Conservation (phyloP, 1,284 basidiomycete genomes). For the Melampsora larici-populina region DNA sequence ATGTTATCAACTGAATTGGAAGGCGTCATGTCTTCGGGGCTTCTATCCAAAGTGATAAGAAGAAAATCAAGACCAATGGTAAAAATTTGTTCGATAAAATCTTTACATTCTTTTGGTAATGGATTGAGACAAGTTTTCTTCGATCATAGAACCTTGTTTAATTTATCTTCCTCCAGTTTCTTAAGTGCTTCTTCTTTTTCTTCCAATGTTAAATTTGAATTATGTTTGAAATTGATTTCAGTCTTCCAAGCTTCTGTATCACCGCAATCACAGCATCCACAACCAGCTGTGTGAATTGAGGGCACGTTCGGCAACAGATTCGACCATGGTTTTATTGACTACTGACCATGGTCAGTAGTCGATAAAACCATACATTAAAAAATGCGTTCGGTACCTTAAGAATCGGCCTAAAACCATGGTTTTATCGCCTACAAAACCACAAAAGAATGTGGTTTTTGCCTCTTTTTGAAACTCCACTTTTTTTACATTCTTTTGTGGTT, state of each 20-base stretch:
- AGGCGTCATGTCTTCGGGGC: conserved; percentile 41
- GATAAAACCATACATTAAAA: too few relatives aligned
- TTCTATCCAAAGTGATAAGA: conserved; percentile 62
- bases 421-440: not conserved
- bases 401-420: too few relatives aligned
- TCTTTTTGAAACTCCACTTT: not conserved
- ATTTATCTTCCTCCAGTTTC: conserved; percentile 45
- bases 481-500: not conserved
- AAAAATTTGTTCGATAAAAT: conserved; percentile 70
- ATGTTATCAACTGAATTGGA: conserved; percentile 28
- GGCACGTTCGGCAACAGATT: too few relatives aligned
- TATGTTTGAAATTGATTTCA: conserved; percentile 69
- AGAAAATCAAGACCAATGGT: conserved; percentile 77
- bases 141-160: conserved; percentile 46
- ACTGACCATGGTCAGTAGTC: too few relatives aligned
- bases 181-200: conserved; percentile 46
- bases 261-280: conserved; percentile 80
- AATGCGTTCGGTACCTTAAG: too few relatives aligned
- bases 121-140: conserved; percentile 51
- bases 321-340: too few relatives aligned
- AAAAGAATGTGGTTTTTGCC: not conserved
- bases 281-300: conserved; percentile 81
- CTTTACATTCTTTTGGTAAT: conserved; percentile 60
- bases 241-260: too few relatives aligned
- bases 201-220: conserved; percentile 56